These are phyloP conservation scores for Geotrichum carabidarum DNA, from an alignment of 1,139 yeast species.

Conservation along the genomic window DNA sequence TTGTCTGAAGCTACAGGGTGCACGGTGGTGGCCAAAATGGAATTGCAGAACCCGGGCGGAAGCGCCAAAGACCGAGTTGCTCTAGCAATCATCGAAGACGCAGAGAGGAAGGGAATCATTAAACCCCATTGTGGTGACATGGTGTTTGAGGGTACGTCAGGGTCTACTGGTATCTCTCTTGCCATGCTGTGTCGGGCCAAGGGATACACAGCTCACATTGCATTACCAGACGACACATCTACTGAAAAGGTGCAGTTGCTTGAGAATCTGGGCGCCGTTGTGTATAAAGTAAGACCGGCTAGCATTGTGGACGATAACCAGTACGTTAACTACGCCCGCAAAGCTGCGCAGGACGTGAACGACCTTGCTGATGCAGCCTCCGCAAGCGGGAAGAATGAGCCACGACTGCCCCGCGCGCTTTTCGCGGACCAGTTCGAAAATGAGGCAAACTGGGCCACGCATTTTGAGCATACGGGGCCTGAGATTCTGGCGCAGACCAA, in stretches of 20 bases:
- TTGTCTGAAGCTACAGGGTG: slow-evolving; percentile 74
- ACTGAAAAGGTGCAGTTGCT: slow-evolving; percentile 71
- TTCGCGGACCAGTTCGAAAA: slow-evolving; percentile 97
- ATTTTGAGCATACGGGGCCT: slow-evolving; percentile 82
- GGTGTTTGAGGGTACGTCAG: slow-evolving; percentile 90
- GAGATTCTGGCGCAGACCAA: slow-evolving; percentile 72
- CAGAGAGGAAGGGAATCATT: slow-evolving; percentile 56
- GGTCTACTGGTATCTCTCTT: slow-evolving; percentile 91
- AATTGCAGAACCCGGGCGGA: slow-evolving; percentile 86
- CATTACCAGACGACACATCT: slow-evolving; percentile 93
- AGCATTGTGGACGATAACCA: slow-evolving; percentile 90
- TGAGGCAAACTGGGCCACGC: slow-evolving; percentile 82
- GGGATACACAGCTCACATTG: slow-evolving; percentile 86
- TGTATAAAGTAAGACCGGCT: slow-evolving; percentile 92
- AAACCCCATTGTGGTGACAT: slow-evolving; percentile 56
- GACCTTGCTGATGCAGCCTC: slow-evolving; percentile 33
- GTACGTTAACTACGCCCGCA: slow-evolving; percentile 82
- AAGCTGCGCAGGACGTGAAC: slow-evolving; percentile 54
- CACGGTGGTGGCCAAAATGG: slow-evolving; percentile 80
- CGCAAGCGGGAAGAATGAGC: background rate
- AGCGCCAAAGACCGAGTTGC: slow-evolving; percentile 96
- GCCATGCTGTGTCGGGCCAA: slow-evolving; percentile 82
- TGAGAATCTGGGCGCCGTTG: slow-evolving; percentile 69
- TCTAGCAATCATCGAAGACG: slow-evolving; percentile 66
- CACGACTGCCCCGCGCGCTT: slow-evolving; percentile 45